A percentile compares a stretch with the other conserved stretches of the same genome.
Conservation (phyloP, 164 flowering plant genomes). For the Cinnamomum chago region DNA sequence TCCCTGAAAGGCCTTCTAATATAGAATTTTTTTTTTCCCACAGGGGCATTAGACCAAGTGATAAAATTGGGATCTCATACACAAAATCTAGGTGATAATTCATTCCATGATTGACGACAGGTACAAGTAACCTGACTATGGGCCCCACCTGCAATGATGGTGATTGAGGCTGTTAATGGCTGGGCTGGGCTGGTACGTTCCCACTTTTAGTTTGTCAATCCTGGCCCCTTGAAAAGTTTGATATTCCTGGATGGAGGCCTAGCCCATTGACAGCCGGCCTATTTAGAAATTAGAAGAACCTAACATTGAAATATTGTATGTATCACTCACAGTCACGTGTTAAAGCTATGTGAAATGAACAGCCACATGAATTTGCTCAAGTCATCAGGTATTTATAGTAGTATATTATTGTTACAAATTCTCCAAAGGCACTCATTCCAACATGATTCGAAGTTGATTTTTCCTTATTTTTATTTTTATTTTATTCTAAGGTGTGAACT, state of each 20-base stretch:
- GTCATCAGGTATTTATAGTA: neutral
- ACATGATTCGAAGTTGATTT: no score
- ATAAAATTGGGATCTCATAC: no score
- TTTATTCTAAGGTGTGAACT: no score
- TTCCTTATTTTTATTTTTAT: no score
- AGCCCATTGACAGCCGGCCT: neutral
- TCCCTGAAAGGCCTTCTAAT: no score
- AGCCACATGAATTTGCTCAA: neutral
- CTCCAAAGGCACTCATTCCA: no score
- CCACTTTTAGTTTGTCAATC: neutral
- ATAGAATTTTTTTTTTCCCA: no score
- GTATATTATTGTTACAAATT: no score
- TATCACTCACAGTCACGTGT: neutral
- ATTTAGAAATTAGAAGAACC: neutral
- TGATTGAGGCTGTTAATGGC: no score
- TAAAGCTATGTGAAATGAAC: neutral
- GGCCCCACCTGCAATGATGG: neutral
- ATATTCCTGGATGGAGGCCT: neutral
- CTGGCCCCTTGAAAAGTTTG: neutral
- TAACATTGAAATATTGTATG: neutral
- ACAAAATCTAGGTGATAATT: no score
- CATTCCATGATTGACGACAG: no score
- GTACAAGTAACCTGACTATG: neutral
- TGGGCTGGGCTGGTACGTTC: neutral
- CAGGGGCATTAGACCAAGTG: no score